A percentile compares a stretch with the other conserved stretches of the same genome.
phyloP scores from a whole-genome alignment of 73 alveolate species.

The Symbiodinium pilosum region DNA sequence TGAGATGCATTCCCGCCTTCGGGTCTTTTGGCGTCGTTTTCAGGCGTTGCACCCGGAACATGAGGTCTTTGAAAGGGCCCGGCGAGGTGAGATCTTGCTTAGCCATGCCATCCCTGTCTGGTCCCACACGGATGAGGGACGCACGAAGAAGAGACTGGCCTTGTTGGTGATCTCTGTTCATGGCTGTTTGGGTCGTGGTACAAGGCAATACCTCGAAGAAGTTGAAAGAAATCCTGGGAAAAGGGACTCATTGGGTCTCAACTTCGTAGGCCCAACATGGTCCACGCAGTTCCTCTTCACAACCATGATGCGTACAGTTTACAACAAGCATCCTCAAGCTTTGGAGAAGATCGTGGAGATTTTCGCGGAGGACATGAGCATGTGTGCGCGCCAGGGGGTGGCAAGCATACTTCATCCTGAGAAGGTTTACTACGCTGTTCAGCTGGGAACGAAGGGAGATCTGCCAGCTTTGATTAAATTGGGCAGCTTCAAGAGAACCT shows the following conservation, averaged over 20 bases:
- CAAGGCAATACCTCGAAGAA: not conserved
- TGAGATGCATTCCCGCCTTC: not conserved
- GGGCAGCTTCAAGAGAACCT: not conserved
- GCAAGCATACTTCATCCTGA: not conserved
- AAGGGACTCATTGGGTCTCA: slow-evolving; percentile 12
- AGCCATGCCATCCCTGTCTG: not conserved
- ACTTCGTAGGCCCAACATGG: slow-evolving; percentile 23
- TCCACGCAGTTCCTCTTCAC: slow-evolving; percentile 16
- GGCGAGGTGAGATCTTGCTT: not conserved
- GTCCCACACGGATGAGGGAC: slow-evolving; percentile 44
- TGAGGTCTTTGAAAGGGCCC: not conserved
- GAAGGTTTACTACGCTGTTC: not conserved
- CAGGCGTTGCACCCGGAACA: not conserved
- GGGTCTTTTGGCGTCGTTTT: slow-evolving; percentile 21
- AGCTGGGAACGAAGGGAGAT: slow-evolving; percentile 15
- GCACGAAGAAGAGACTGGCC: not conserved
- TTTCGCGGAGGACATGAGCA: not conserved
- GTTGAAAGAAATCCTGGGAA: too few species aligned
- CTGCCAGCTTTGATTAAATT: slow-evolving; percentile 26
- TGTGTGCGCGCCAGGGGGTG: not conserved
- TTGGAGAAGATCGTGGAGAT: not conserved
- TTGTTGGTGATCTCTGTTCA: not conserved
- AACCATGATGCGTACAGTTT: not conserved
- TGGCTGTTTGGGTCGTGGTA: slow-evolving; percentile 25
- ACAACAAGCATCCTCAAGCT: not conserved